Conservation (phyloP, 2,329 filamentous ascomycete species). For the Ophiocordyceps australis region DNA sequence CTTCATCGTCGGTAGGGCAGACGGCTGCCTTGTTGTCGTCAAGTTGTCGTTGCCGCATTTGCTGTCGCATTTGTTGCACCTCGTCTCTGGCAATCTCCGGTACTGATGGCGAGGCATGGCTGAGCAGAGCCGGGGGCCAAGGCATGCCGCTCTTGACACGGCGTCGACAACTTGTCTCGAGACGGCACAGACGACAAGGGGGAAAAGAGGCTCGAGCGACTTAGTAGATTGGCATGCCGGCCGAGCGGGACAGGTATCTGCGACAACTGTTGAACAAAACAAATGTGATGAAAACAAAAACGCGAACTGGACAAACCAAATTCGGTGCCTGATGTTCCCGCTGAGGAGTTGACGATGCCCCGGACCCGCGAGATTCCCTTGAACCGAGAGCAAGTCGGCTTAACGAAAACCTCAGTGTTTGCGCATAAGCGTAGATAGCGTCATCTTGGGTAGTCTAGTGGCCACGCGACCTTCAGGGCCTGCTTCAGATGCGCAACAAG, state of each 20-base stretch:
- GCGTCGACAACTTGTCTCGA: neutral
- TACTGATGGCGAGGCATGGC: constrained; percentile 37
- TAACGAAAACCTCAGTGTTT: no score
- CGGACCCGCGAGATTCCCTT: no score
- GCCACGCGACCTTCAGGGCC: no score
- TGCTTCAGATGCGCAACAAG: constrained; percentile 1
- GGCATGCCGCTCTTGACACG: constrained; percentile 27
- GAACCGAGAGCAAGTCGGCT: no score
- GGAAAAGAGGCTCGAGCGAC: constrained; percentile 1
- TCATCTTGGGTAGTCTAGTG: no score
- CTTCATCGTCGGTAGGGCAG: constrained; percentile 31
- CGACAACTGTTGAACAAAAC: no score
- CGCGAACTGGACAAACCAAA: no score
- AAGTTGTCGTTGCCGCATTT: constrained; percentile 7
- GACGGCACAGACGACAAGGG: no score
- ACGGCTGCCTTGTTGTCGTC: constrained; percentile 18
- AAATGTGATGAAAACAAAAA: no score
- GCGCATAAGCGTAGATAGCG: no score
- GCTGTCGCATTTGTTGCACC: constrained; percentile 11
- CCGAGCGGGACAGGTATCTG: neutral
- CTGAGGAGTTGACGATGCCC: no score
- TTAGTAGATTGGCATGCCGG: constrained; percentile 3
- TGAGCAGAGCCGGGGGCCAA: constrained; percentile 30
- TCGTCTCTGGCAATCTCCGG: constrained; percentile 26
- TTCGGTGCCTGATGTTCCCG: no score